Conservation (phyloP, 257 asterid genomes). For the Linaria vulgaris region DNA sequence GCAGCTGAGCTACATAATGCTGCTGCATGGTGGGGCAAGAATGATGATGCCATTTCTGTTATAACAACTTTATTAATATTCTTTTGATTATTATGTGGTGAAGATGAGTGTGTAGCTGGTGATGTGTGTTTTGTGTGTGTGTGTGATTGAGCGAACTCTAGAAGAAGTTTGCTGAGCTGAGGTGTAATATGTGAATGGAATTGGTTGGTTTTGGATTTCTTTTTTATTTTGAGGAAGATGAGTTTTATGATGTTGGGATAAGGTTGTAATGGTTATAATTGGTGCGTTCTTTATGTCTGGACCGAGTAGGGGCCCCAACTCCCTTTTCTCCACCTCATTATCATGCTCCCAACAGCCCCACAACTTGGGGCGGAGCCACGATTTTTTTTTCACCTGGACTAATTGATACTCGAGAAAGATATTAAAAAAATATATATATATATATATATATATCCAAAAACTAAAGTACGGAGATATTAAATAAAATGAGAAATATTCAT, state of each 20-base stretch:
- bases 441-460: no score
- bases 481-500: no score
- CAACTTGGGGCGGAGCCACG: no score
- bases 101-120: constrained; percentile 4
- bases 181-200: constrained; percentile 26
- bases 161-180: constrained; percentile 26
- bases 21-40: constrained; percentile 56
- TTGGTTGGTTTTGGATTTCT: constrained; percentile 34
- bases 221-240: constrained; percentile 40
- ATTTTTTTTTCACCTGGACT: no score
- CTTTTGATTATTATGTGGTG: neutral
- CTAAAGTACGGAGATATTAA: no score
- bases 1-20: constrained; percentile 45
- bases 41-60: constrained; percentile 64
- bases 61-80: neutral
- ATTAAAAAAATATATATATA: no score
- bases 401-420: no score
- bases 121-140: constrained; percentile 16
- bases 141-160: constrained; percentile 11
- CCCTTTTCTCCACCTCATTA: no score
- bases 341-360: no score
- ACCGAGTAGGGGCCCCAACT: no score
- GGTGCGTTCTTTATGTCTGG: no score
- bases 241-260: constrained; percentile 52
- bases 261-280: constrained; percentile 42